These are phyloP conservation scores for Collybia nuda DNA, from an alignment of 768 basidiomycete genomes.

Conservation along the genomic window DNA sequence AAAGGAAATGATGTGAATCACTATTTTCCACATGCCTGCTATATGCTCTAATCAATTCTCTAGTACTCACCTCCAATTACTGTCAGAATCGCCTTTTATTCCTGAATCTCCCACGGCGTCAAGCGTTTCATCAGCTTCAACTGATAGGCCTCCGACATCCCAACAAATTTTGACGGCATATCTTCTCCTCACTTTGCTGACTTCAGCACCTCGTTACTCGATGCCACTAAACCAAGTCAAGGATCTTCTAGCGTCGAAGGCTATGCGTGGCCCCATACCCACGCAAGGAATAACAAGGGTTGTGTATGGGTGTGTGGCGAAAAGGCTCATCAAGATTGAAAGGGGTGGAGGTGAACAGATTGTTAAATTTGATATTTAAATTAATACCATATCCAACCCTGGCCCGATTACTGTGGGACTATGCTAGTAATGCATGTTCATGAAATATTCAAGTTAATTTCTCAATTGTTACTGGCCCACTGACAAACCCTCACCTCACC, in stretches of 20 bases:
- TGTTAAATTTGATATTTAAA: slow-evolving; percentile 65
- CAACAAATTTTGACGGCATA: slow-evolving; percentile 75
- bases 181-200: slow-evolving; percentile 60
- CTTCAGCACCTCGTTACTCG: slow-evolving; percentile 49
- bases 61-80: slow-evolving; percentile 57
- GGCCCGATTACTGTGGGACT: too few species aligned
- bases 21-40: slow-evolving; percentile 2
- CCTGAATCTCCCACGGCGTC: slow-evolving; percentile 59
- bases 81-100: slow-evolving; percentile 50
- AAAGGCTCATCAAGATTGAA: slow-evolving; percentile 75
- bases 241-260: slow-evolving; percentile 47
- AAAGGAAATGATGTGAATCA: slow-evolving; percentile 61
- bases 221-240: slow-evolving; percentile 66
- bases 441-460: too few species aligned
- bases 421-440: too few species aligned
- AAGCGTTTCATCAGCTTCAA: slow-evolving; percentile 43
- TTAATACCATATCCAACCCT: too few species aligned
- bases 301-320: slow-evolving; percentile 79
- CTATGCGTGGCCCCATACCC: slow-evolving; percentile 29
- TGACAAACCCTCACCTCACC: too few species aligned
- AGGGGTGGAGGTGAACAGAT: slow-evolving; percentile 73
- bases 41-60: slow-evolving; percentile 5
- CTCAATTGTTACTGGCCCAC: too few species aligned
- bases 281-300: slow-evolving; percentile 57
- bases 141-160: slow-evolving; percentile 44